Evolutionary conservation across 768 basidiomycete genomes (phyloP).

Genomic region (Pulveroboletus sp.): DNA sequence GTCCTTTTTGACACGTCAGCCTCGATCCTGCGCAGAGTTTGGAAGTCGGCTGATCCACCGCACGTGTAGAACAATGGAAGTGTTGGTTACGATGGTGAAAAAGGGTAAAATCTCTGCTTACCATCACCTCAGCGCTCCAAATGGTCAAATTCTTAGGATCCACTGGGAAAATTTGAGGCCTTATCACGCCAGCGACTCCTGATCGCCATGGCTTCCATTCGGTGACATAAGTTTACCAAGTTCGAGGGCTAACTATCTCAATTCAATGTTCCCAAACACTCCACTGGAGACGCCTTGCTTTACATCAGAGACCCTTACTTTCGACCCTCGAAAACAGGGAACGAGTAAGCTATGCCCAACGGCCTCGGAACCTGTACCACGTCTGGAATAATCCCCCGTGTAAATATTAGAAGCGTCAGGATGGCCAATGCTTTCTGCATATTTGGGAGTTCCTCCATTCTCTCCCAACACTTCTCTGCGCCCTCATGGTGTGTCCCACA

Average conservation of each 20-base stretch:
- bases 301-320: constrained; percentile 14
- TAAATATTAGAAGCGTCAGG: constrained; percentile 24
- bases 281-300: constrained; percentile 16
- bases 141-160: constrained; percentile 22
- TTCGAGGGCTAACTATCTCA: constrained; percentile 17
- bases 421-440: constrained; percentile 13
- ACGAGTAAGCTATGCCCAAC: neutral
- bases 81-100: constrained; percentile 23
- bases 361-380: constrained; percentile 14
- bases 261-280: constrained; percentile 1
- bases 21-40: constrained; percentile 21
- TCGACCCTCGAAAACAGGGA: constrained; percentile 24
- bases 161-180: constrained; percentile 19
- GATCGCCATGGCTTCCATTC: constrained; percentile 33
- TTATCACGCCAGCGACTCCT: constrained; percentile 20
- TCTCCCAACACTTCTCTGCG: constrained; percentile 23
- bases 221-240: constrained; percentile 16
- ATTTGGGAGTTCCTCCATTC: constrained; percentile 28
- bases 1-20: constrained; percentile 15
- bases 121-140: constrained; percentile 15
- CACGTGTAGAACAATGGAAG: constrained; percentile 35
- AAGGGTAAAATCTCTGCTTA: constrained; percentile 17
- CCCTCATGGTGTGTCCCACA: constrained; percentile 16
- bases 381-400: neutral
- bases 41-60: constrained; percentile 23